Percentiles rank a stretch among this genome's conserved stretches.
These are phyloP conservation scores for Clonostachys solani DNA, from an alignment of 2,329 filamentous ascomycete species.

Conservation along the genomic window DNA sequence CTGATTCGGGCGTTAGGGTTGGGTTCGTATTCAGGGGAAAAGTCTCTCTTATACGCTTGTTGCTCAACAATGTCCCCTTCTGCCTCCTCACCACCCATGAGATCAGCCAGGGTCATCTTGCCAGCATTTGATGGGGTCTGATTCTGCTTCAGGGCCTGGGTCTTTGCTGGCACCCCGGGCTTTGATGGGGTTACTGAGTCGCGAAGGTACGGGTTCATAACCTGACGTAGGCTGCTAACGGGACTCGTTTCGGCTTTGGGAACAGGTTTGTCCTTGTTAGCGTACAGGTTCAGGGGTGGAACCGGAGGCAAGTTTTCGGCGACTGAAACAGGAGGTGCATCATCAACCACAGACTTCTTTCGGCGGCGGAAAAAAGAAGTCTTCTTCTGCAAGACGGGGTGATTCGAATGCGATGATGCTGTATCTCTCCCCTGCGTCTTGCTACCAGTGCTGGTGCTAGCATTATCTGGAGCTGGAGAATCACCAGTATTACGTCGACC, in stretches of 20 bases:
- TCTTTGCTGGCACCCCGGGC: slow-evolving; percentile 8
- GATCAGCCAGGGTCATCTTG: slow-evolving; percentile 11
- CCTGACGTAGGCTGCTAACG: slow-evolving; percentile 75
- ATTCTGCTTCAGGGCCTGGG: not conserved
- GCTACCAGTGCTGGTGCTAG: not conserved
- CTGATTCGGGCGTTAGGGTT: slow-evolving; percentile 69
- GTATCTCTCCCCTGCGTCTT: slow-evolving; percentile 48
- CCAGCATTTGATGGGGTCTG: not conserved
- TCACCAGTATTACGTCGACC: not conserved
- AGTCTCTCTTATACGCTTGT: slow-evolving; percentile 47
- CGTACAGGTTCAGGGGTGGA: slow-evolving; percentile 24
- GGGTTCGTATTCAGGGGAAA: slow-evolving; percentile 73
- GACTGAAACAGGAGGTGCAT: slow-evolving; percentile 55
- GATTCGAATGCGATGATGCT: slow-evolving; percentile 36
- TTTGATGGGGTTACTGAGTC: slow-evolving; percentile 18
- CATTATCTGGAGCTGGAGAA: not conserved
- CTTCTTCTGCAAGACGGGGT: slow-evolving; percentile 73
- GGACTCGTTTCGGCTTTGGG: slow-evolving; percentile 50
- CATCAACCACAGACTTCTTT: slow-evolving; percentile 81
- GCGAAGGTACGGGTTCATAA: slow-evolving; percentile 80
- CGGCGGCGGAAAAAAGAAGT: slow-evolving; percentile 88
- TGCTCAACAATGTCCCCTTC: slow-evolving; percentile 11
- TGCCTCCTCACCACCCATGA: slow-evolving; percentile 12
- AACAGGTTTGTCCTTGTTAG: slow-evolving; percentile 19
- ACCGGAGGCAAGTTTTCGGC: slow-evolving; percentile 36